Conservation (phyloP, 2,329 filamentous ascomycete species). For the Hirsutella thompsonii region DNA sequence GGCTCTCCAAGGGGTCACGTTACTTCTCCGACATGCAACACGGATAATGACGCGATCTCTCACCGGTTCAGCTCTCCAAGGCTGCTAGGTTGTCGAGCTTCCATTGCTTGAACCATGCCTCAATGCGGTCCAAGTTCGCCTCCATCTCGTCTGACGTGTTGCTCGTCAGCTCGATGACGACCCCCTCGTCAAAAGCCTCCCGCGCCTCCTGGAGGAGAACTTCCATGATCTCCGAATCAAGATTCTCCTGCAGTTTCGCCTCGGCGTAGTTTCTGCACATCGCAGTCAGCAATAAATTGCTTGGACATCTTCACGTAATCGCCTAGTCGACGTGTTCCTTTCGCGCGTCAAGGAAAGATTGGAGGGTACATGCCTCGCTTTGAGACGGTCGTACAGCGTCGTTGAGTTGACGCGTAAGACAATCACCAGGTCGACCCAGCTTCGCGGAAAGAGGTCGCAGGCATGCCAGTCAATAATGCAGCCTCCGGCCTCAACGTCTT, state of each 20-base stretch:
- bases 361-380: slow-evolving; percentile 41
- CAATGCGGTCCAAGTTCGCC: slow-evolving; percentile 71
- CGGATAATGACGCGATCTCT: no score
- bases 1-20: no score
- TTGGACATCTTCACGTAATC: no score
- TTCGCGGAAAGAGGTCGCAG: slow-evolving; percentile 85
- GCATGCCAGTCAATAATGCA: slow-evolving; percentile 97
- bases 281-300: no score
- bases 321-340: no score
- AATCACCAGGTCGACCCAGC: slow-evolving; percentile 90
- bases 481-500: slow-evolving; percentile 64
- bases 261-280: slow-evolving; percentile 60
- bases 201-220: slow-evolving; percentile 81
- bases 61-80: no score
- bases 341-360: no score
- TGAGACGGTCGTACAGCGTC: slow-evolving; percentile 73
- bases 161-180: slow-evolving; percentile 80
- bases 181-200: slow-evolving; percentile 74
- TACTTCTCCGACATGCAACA: no score
- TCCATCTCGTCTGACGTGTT: slow-evolving; percentile 78
- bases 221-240: slow-evolving; percentile 97
- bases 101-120: slow-evolving; percentile 75
- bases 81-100: slow-evolving; percentile 23
- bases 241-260: slow-evolving; percentile 84
- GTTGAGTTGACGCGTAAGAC: slow-evolving; percentile 75